Evolutionary conservation across 2,329 filamentous ascomycete species (phyloP).

Genomic region (Clonostachys sp.): DNA sequence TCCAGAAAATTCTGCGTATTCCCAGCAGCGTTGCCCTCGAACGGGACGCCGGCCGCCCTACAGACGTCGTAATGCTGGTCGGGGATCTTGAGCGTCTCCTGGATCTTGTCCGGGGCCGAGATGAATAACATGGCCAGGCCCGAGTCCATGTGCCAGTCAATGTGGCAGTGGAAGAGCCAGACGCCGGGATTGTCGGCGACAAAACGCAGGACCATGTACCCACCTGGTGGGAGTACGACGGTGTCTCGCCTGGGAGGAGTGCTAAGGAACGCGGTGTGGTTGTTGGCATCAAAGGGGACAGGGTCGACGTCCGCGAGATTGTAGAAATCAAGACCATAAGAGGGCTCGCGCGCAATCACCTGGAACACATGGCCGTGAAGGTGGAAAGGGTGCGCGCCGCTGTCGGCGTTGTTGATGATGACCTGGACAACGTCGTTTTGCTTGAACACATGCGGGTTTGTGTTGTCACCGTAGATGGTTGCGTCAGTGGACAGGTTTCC

Average conservation of each 20-base stretch:
- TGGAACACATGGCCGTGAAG: conserved; percentile 60
- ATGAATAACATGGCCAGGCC: conserved; percentile 30
- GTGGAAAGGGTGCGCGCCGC: conserved; percentile 58
- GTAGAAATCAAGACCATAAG: conserved; percentile 1
- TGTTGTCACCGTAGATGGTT: conserved; percentile 43
- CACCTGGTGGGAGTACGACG: conserved; percentile 36
- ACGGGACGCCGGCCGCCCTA: conserved; percentile 31
- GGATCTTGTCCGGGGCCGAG: conserved; percentile 29
- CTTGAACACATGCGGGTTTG: conserved; percentile 48
- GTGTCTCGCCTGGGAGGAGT: conserved; percentile 42
- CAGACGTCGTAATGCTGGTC: conserved; percentile 35
- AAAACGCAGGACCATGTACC: conserved; percentile 42
- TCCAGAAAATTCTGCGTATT: conserved; percentile 50
- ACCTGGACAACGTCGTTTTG: conserved; percentile 51
- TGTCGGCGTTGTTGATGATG: conserved; percentile 54
- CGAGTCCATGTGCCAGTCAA: conserved; percentile 46
- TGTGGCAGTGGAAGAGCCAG: conserved; percentile 40
- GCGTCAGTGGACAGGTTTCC: conserved; percentile 39
- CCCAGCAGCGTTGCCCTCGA: conserved; percentile 54
- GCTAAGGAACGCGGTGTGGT: conserved; percentile 8
- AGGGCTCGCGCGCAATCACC: conserved; percentile 30
- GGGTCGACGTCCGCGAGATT: not conserved
- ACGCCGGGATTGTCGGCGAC: conserved; percentile 38
- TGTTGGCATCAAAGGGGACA: too few relatives aligned
- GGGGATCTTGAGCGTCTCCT: conserved; percentile 22